A percentile compares a stretch with the other conserved stretches of the same genome.
Conservation (phyloP, 164 flowering plant species). For the Brasenia schreberi region DNA sequence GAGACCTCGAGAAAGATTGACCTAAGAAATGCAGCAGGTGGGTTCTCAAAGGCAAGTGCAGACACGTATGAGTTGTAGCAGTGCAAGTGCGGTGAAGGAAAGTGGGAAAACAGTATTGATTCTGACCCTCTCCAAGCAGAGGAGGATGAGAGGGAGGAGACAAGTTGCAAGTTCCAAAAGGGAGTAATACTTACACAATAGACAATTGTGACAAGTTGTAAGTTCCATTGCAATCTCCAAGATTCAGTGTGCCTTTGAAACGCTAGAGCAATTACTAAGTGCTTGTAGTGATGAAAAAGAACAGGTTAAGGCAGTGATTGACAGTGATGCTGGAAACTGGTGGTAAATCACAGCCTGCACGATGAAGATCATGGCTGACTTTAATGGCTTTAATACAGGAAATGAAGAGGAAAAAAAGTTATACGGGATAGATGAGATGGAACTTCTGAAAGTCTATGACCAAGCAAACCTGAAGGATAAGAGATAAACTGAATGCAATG, state of each 20-base stretch:
- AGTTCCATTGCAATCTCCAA: constrained; percentile 31
- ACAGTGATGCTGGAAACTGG: constrained; percentile 26
- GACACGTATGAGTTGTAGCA: constrained; percentile 26
- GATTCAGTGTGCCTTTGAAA: constrained; percentile 14
- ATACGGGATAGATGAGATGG: background rate
- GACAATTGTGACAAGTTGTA: constrained; percentile 26
- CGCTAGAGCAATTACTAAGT: constrained; percentile 20
- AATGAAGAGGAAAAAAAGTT: background rate
- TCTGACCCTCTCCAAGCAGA: constrained; percentile 19
- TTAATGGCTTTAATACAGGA: background rate
- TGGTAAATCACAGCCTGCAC: constrained; percentile 16
- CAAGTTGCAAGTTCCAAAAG: constrained; percentile 26
- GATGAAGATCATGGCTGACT: background rate
- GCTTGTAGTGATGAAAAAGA: constrained; percentile 28
- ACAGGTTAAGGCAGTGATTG: constrained; percentile 27
- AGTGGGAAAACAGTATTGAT: constrained; percentile 23
- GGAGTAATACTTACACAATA: constrained; percentile 14
- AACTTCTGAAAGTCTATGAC: too few species aligned
- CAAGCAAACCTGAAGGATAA: constrained; percentile 24
- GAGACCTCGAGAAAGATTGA: constrained; percentile 26
- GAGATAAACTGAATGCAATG: constrained; percentile 22
- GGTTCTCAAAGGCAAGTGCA: constrained; percentile 23
- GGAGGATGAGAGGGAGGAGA: background rate
- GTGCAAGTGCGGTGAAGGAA: constrained; percentile 25
- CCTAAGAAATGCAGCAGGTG: constrained; percentile 12